Evolutionary conservation across 164 flowering plant genomes (phyloP).

Genomic region (Tinospora cordifolia): DNA sequence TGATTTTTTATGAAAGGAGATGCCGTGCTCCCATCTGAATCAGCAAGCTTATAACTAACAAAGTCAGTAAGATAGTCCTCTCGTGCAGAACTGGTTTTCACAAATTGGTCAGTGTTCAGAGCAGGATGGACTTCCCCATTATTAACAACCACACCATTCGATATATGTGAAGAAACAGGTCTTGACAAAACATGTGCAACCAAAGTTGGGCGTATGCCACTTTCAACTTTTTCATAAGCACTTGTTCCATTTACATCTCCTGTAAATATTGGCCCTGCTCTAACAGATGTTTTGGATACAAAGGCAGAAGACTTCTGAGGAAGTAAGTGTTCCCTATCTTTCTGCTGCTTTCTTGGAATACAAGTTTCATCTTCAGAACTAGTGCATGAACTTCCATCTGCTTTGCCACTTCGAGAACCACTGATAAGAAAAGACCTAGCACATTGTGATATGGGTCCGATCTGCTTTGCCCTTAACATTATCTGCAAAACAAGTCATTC

Average conservation of each 20-base stretch:
- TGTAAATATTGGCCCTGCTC: constrained; percentile 27
- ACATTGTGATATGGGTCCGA: constrained; percentile 54
- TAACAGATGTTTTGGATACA: constrained; percentile 28
- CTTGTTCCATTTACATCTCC: constrained; percentile 29
- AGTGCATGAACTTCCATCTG: constrained; percentile 73
- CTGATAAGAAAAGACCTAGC: constrained; percentile 71
- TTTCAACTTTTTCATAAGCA: constrained; percentile 27
- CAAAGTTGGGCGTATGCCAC: constrained; percentile 23
- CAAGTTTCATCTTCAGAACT: constrained; percentile 70
- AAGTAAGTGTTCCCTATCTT: constrained; percentile 25
- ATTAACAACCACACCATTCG: constrained; percentile 31
- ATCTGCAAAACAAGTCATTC: constrained; percentile 28
- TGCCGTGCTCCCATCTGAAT: constrained; percentile 39
- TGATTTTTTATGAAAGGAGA: constrained; percentile 20
- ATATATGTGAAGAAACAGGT: constrained; percentile 25
- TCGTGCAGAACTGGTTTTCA: constrained; percentile 66
- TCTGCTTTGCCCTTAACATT: constrained; percentile 86
- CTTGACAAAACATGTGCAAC: constrained; percentile 28
- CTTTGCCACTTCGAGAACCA: constrained; percentile 60
- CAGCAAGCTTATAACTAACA: constrained; percentile 46
- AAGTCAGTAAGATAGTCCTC: constrained; percentile 57
- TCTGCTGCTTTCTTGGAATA: constrained; percentile 38
- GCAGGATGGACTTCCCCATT: constrained; percentile 19
- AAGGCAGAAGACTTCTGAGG: constrained; percentile 33
- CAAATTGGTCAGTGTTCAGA: constrained; percentile 44